A percentile compares a stretch with the other conserved stretches of the same genome.
Evolutionary conservation across 1,284 basidiomycete genomes (phyloP).

Genomic region (Ganoderma lingzhi): DNA sequence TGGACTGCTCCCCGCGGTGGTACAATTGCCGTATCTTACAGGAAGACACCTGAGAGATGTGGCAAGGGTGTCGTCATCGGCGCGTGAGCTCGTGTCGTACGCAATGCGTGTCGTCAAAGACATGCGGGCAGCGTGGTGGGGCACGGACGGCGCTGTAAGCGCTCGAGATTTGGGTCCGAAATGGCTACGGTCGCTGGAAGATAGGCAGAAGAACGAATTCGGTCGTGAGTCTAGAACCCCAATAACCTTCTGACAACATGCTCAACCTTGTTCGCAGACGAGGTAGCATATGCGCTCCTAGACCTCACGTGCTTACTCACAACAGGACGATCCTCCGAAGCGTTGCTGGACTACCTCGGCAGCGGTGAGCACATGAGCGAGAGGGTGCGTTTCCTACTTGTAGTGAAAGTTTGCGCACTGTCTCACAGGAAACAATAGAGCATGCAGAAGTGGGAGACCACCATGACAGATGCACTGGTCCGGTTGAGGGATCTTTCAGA

Average conservation of each 20-base stretch:
- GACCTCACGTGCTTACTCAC: slow-evolving; percentile 77
- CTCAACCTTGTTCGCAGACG: slow-evolving; percentile 49
- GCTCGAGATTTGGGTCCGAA: slow-evolving; percentile 76
- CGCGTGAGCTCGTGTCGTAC: slow-evolving; percentile 77
- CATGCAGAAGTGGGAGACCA: slow-evolving; percentile 82
- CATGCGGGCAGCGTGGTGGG: slow-evolving; percentile 76
- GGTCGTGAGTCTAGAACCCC: slow-evolving; percentile 56
- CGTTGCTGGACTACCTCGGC: slow-evolving; percentile 75
- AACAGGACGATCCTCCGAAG: slow-evolving; percentile 72
- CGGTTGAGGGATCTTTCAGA: slow-evolving; percentile 79
- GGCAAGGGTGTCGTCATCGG: slow-evolving; percentile 73
- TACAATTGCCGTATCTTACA: slow-evolving; percentile 66
- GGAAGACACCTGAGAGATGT: slow-evolving; percentile 67
- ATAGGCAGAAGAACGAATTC: slow-evolving; percentile 67
- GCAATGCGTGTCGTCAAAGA: slow-evolving; percentile 72
- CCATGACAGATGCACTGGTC: slow-evolving; percentile 70
- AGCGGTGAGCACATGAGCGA: slow-evolving; percentile 84
- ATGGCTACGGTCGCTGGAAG: slow-evolving; percentile 72
- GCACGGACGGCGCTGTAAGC: slow-evolving; percentile 67
- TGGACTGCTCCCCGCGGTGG: slow-evolving; percentile 52
- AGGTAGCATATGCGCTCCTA: slow-evolving; percentile 65
- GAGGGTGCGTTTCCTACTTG: slow-evolving; percentile 55
- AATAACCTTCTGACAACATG: background rate
- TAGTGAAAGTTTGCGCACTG: slow-evolving; percentile 9
- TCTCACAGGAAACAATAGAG: slow-evolving; percentile 50